A percentile compares a stretch with the other conserved stretches of the same genome.
Conservation (phyloP, 2,329 filamentous ascomycete genomes). For the Geoglossum cookeanum region DNA sequence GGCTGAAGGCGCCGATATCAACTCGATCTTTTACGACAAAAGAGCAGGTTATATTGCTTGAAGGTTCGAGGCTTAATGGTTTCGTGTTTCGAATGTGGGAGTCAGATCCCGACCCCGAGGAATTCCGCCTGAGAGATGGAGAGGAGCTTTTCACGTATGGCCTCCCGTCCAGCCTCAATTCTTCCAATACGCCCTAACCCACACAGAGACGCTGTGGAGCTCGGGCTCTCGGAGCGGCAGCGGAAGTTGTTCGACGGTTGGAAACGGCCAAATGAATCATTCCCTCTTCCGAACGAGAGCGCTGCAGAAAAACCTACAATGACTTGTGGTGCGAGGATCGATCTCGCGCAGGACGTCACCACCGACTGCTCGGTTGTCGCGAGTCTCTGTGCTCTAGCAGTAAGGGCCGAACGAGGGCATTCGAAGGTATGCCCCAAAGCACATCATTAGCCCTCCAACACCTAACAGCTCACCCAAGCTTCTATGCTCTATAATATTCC, state of each 20-base stretch:
- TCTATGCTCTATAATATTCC: conserved; percentile 54
- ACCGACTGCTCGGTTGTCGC: conserved; percentile 96
- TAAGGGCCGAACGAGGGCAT: conserved; percentile 48
- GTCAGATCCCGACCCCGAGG: conserved; percentile 34
- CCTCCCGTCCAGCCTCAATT: background rate
- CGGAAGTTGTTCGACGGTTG: conserved; percentile 61
- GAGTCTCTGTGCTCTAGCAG: conserved; percentile 68
- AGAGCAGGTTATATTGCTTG: conserved; percentile 59
- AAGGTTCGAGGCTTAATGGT: conserved; percentile 63
- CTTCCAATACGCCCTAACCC: conserved; percentile 12
- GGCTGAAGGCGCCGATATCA: conserved; percentile 29
- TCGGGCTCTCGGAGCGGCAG: conserved; percentile 59
- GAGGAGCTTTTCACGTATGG: conserved; percentile 43
- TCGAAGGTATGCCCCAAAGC: conserved; percentile 33
- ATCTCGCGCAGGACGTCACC: conserved; percentile 86
- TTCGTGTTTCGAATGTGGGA: conserved; percentile 75
- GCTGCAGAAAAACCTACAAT: conserved; percentile 29
- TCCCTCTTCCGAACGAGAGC: conserved; percentile 21
- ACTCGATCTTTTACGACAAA: conserved; percentile 42
- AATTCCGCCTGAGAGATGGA: conserved; percentile 39
- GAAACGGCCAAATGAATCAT: conserved; percentile 55
- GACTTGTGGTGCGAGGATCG: conserved; percentile 39
- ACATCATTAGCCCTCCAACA: background rate
- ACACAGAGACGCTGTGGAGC: conserved; percentile 44
- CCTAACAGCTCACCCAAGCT: conserved; percentile 29